Evolutionary conservation across 2,329 filamentous ascomycete species (phyloP).

Genomic region (Penicillium occitanis): DNA sequence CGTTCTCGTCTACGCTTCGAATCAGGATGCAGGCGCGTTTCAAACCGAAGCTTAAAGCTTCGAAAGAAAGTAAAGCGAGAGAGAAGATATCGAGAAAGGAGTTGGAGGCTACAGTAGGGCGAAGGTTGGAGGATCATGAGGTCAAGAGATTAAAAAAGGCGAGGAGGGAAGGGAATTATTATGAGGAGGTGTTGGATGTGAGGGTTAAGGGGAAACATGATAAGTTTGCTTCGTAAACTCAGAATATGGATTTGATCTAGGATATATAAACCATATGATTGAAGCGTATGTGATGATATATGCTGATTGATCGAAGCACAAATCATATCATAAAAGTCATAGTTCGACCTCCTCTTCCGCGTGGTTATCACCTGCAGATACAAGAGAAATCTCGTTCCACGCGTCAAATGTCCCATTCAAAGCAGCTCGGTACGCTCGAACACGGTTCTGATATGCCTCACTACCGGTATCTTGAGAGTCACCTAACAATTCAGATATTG

Average conservation of each 20-base stretch:
- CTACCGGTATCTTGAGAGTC: constrained; percentile 9
- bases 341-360: constrained; percentile 44
- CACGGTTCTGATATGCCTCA: constrained; percentile 10
- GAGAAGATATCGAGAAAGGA: constrained; percentile 85
- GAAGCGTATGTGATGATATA: background rate
- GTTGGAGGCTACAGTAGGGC: constrained; percentile 75
- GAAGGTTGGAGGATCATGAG: constrained; percentile 78
- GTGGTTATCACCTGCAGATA: constrained; percentile 48
- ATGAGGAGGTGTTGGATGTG: constrained; percentile 80
- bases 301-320: constrained; percentile 1
- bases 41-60: constrained; percentile 77
- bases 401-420: constrained; percentile 44
- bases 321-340: constrained; percentile 27
- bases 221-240: constrained; percentile 59
- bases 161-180: constrained; percentile 81
- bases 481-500: constrained; percentile 4
- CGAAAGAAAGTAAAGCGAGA: constrained; percentile 77
- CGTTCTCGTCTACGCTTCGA: constrained; percentile 69
- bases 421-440: constrained; percentile 42
- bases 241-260: background rate
- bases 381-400: constrained; percentile 44
- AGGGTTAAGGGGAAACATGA: constrained; percentile 93
- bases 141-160: constrained; percentile 80
- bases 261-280: background rate
- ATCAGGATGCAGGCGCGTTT: constrained; percentile 94